Base-by-base conservation (phyloP, 1,284 basidiomycete genomes). In the Grifola frondosa region DNA sequence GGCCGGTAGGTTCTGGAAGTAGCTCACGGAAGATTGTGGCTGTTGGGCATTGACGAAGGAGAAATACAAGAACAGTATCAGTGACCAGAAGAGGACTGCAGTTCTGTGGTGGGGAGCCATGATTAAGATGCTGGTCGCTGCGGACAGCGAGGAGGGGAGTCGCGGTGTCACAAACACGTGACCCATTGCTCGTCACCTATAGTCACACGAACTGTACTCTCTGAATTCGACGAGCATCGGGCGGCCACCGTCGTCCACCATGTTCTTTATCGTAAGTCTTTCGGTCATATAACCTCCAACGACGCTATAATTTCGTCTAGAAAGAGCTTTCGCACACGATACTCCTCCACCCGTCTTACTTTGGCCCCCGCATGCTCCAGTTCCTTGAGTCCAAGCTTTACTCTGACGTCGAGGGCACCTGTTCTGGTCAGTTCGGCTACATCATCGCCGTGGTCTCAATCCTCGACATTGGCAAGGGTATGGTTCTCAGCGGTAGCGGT, bases 261-360 rank as follows among this genome's bases (percentile, higher is more conserved):
- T 88, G 85, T 88, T 88, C 71, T 88, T 88, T 73, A 88, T 88
- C 52, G 84, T 84, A 63, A 71, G 80, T 68, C 20, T 40, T 35
- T 10, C 24, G 22, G 11, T 9, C 16, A 29, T 31, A 34, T 26
- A 31, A 9, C 19, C 12, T 38, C 15, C 38, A 26, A 37, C 40
- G 21, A 9, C 16, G 22, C 9, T 11, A 15, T 30, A 23, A 43
- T 19, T 26, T 23, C 15, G 21, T 31, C 23, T 63, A 95, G 91
- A 96, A 97, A 79, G 87, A 94, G 63, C 80, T 98, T 23, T 91
- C 91, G 21, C 93, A 98, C 67, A 94, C 92, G 5, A 96, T 98
- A 62, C 84, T 95, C 40, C 79, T 99, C 20, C 96, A 98, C 65
- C 96, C 96, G 12, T 97, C 95, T 17, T 99, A 96, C 71, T 99